Base-by-base conservation (phyloP, 1,284 basidiomycete genomes). In the Bondarzewia mesenterica region DNA sequence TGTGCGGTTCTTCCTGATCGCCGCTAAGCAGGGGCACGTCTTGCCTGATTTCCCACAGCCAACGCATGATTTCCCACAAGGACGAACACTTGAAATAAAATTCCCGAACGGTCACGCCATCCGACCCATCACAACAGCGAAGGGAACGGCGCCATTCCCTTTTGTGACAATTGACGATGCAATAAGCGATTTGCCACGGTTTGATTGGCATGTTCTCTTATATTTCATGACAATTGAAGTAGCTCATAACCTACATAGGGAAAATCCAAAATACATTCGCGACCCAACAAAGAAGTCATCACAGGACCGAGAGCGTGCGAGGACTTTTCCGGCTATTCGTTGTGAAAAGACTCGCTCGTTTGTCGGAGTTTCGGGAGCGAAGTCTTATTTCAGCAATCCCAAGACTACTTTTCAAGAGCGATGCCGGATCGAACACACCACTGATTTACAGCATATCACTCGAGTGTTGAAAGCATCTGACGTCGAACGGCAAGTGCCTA, bases 1-100 rank as follows among this genome's bases (percentile, higher is more conserved):
- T 1, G 64, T 80, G 26, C 75, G 87, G 0, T 87, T 89, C 62
- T 83, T 89, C 61, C 63, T 87, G 2, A 61, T 86, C 43, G 86
- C 81, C 3, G 75, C 86, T 5, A 66, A 70, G 26, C 61, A 68
- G 4, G 75, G 73, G 0, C 50, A 65, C 42, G 71, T 73, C 0
- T 65, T 89, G 2, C 85, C 86, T 0, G 61, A 71, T 0, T 60
- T 88, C n/a, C 87, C 86, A 1, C 72, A 78, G 47, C 82, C 85
- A 0, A 80, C 82, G 1, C 85, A 90, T 49, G 69, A 78, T 49
- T 85, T 83, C 52, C 75, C 75, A 0, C 46, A 59, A 0, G 45
- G 60, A 4, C 69, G 75, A 25, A 53, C 58, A 0, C 60, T 85
- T n/a, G 59, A 67, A 8, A 74, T 85, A 37, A 72, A 67, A 41